Evolutionary conservation across 306 rosid species (phyloP).

Genomic region (Glycine soja): DNA sequence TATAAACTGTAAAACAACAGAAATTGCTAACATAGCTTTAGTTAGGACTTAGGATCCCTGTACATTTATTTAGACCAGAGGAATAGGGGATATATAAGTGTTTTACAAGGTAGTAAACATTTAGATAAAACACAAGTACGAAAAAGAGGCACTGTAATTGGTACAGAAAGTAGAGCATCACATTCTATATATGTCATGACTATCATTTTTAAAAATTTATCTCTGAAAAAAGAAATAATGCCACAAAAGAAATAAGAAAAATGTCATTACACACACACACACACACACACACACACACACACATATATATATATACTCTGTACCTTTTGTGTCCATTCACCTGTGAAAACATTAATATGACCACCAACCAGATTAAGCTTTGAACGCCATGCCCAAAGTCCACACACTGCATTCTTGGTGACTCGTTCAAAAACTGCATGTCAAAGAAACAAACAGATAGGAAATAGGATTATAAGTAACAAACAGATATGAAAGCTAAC

Average conservation of each 20-base stretch:
- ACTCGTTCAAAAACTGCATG: slow-evolving; percentile 95
- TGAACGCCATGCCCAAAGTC: slow-evolving; percentile 97
- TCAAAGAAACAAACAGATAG: slow-evolving; percentile 30
- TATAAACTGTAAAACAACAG: slow-evolving; percentile 16
- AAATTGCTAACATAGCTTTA: neutral
- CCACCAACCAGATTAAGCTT: slow-evolving; percentile 96
- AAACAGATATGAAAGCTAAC: neutral
- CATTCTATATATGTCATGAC: slow-evolving; percentile 3
- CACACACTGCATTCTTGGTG: slow-evolving; percentile 94
- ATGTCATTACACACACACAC: neutral
- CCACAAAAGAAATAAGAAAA: slow-evolving; percentile 6
- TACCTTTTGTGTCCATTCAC: slow-evolving; percentile 99
- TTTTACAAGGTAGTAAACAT: slow-evolving; percentile 8
- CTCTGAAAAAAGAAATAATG: slow-evolving; percentile 12
- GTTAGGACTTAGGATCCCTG: neutral
- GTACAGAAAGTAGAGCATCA: slow-evolving; percentile 38
- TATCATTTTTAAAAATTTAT: neutral
- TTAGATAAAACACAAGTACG: slow-evolving; percentile 21
- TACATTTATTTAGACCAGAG: slow-evolving; percentile 5
- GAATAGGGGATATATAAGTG: neutral
- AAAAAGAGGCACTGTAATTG: slow-evolving; percentile 38
- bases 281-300: neutral
- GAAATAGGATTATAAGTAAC: slow-evolving; percentile 10
- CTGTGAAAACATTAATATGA: slow-evolving; percentile 96
- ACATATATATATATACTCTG: slow-evolving; percentile 43